Conservation (phyloP, 345 rosid genomes). For the Sisymbrium altissimum region DNA sequence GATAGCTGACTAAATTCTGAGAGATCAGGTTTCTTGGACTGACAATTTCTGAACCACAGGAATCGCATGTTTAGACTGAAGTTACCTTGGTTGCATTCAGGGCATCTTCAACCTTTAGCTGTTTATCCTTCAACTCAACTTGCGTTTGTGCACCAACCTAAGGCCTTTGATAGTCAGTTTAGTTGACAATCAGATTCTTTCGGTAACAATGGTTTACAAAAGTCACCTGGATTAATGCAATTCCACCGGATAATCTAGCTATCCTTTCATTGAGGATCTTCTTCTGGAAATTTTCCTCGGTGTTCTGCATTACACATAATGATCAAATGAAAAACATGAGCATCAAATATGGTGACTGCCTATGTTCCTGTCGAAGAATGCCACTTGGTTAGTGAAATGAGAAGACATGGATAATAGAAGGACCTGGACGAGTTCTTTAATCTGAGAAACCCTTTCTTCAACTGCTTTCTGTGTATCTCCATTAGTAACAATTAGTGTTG, state of each 20-base stretch:
- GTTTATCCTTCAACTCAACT: slow-evolving; percentile 89
- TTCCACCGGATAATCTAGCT: slow-evolving; percentile 81
- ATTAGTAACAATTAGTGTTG: slow-evolving; percentile 78
- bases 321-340: neutral
- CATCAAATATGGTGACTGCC: neutral
- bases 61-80: slow-evolving; percentile 6
- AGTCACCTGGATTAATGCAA: slow-evolving; percentile 79
- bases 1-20: slow-evolving; percentile 66
- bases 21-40: slow-evolving; percentile 28
- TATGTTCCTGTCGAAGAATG: neutral
- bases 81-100: slow-evolving; percentile 90
- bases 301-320: slow-evolving; percentile 49
- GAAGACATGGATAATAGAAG: slow-evolving; percentile 4
- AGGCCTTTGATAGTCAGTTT: slow-evolving; percentile 16
- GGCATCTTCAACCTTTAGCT: slow-evolving; percentile 85
- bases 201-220: slow-evolving; percentile 14
- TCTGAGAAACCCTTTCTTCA: slow-evolving; percentile 68
- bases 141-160: slow-evolving; percentile 94
- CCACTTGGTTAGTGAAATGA: neutral
- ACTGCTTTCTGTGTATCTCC: slow-evolving; percentile 65
- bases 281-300: slow-evolving; percentile 63
- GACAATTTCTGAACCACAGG: slow-evolving; percentile 8
- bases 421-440: slow-evolving; percentile 68
- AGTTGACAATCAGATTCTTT: neutral
- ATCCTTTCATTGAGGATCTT: slow-evolving; percentile 82